Conservation (phyloP, 768 basidiomycete genomes). For the Amanita thiersii region DNA sequence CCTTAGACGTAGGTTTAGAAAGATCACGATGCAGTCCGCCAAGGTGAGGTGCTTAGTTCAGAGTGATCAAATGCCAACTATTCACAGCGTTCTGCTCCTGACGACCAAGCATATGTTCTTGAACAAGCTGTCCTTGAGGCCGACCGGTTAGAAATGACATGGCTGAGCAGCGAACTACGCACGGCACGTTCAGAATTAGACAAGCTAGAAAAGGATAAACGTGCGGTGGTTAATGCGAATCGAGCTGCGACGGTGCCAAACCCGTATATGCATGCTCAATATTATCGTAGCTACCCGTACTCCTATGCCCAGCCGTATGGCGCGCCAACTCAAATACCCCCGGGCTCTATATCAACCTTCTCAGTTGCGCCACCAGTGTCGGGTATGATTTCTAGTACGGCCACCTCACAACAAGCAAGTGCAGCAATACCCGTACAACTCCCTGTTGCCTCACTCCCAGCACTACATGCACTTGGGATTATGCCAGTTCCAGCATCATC, state of each 20-base stretch:
- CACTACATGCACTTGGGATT: slow-evolving; percentile 67
- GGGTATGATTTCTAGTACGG: slow-evolving; percentile 20
- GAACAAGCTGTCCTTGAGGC: slow-evolving; percentile 57
- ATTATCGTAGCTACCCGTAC: slow-evolving; percentile 61
- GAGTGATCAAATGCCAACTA: slow-evolving; percentile 1
- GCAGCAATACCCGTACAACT: slow-evolving; percentile 60
- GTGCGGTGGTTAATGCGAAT: slow-evolving; percentile 33
- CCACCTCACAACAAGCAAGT: slow-evolving; percentile 28
- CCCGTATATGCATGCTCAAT: slow-evolving; percentile 25
- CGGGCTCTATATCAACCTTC: slow-evolving; percentile 26
- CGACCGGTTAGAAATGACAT: slow-evolving; percentile 55
- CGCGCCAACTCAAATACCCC: slow-evolving; percentile 14
- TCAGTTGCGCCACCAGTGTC: slow-evolving; percentile 19
- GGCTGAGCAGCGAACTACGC: slow-evolving; percentile 52
- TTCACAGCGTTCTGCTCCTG: slow-evolving; percentile 48
- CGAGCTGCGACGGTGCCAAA: slow-evolving; percentile 31
- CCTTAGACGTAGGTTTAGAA: slow-evolving; percentile 52
- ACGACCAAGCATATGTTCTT: slow-evolving; percentile 56
- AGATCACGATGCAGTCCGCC: slow-evolving; percentile 42
- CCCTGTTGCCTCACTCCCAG: slow-evolving; percentile 55
- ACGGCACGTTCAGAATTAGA: slow-evolving; percentile 58
- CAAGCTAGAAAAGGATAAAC: slow-evolving; percentile 62
- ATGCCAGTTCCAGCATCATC: slow-evolving; percentile 56
- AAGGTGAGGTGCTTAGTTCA: slow-evolving; percentile 37
- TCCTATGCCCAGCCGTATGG: slow-evolving; percentile 57